Evolutionary conservation across 139 green algal species (phyloP), one percentile per base, ranked within the genome.

Genomic region (Chlamydomonas eustigma): DNA sequence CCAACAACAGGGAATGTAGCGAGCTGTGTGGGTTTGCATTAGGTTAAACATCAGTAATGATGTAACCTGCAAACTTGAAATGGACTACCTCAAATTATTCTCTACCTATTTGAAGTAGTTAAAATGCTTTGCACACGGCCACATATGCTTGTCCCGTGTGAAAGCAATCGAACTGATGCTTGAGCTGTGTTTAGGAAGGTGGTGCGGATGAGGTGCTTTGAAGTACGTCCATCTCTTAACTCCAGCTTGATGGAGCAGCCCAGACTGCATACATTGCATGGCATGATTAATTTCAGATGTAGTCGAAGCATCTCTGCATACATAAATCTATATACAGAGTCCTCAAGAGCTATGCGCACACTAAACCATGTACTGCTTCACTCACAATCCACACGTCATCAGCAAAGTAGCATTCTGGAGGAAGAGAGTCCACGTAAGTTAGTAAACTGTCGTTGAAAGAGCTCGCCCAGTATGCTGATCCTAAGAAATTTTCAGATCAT

Each of bases 351-450:
- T n/a, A n/a, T n/a, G n/a, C n/a, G n/a, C n/a, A n/a, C n/a, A n/a
- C n/a, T n/a, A n/a, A n/a, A n/a, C n/a, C n/a, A n/a, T n/a, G n/a
- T n/a, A n/a, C n/a, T n/a, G n/a, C n/a, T n/a, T n/a, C n/a, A 12
- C 44, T 58, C 44, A 58, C 44, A 58, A 58, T 58, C 44, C 44
- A 58, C 12, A 58, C 44, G 44, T 58, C 44, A 58, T 58, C 44
- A 12, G 44, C 18, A 18, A 58, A 58, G 44, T 28, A 58, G 18
- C 44, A 58, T 18, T 58, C 44, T 18, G 44, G 18, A 18, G 44
- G 44, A 18, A 58, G 12, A 18, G 44, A 28, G 44, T 18, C 44
- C 44, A 58, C 12, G 44, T 28, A 58, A 12, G 12, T 18, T 18
- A 58, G 12, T 18, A 58, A 18, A 18, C 12, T 28, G 44, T 58